Percentiles rank a stretch among this genome's conserved stretches.
phyloP scores from a whole-genome alignment of 495 filamentous ascomycete genomes.

The Cudoniella acicularis region DNA sequence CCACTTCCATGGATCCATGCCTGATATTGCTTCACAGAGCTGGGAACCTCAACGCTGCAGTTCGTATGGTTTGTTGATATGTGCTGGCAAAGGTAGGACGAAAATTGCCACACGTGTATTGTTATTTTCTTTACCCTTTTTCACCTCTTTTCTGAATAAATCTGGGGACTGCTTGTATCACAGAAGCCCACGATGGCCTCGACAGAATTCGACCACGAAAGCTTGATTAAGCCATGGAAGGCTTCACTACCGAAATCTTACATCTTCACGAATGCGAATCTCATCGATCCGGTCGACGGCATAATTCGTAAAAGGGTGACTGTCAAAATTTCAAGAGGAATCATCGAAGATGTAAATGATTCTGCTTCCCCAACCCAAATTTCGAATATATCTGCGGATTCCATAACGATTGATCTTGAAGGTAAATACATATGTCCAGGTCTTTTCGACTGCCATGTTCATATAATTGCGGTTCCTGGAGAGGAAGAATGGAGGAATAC shows the following conservation, averaged over 20 bases:
- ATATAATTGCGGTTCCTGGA: constrained; percentile 32
- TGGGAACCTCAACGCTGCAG: too few relatives aligned
- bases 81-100: too few relatives aligned
- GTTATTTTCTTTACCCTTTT: too few relatives aligned
- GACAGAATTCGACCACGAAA: too few relatives aligned
- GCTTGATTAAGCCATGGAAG: constrained; percentile 16
- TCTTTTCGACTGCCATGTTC: constrained; percentile 57
- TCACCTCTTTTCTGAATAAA: too few relatives aligned
- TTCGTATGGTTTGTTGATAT: too few relatives aligned
- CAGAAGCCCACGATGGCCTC: too few relatives aligned
- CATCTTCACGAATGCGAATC: constrained; percentile 14
- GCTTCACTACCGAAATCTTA: constrained; percentile 8
- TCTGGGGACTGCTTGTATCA: too few relatives aligned
- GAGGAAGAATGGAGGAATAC: constrained; percentile 5
- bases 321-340: constrained; percentile 9
- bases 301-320: not conserved
- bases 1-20: too few relatives aligned
- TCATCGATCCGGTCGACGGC: constrained; percentile 12
- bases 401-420: constrained; percentile 34
- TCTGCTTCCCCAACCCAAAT: not conserved
- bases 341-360: constrained; percentile 1
- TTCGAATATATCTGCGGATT: too few relatives aligned
- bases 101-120: too few relatives aligned
- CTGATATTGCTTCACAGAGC: too few relatives aligned
- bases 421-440: constrained; percentile 51